Conservation (phyloP, 2,329 filamentous ascomycete species). For the Alternaria novae-zelandiae region DNA sequence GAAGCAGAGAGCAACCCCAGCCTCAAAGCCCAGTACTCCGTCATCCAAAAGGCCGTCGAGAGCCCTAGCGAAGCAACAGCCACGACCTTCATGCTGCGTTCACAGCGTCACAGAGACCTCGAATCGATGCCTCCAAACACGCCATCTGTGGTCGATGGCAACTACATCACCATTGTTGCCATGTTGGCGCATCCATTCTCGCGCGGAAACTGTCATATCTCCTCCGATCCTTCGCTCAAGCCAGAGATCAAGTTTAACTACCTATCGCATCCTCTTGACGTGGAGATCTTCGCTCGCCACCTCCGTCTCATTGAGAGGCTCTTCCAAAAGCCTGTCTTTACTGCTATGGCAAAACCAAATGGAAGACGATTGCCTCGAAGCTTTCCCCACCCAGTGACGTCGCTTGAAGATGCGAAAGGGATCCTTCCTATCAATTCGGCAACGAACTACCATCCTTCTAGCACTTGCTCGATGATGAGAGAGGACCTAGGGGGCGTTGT, state of each 20-base stretch:
- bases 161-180: conserved; percentile 23
- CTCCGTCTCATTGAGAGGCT: conserved; percentile 43
- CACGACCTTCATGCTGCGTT: conserved; percentile 21
- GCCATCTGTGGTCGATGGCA: conserved; percentile 18
- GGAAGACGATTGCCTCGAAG: conserved; percentile 22
- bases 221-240: conserved; percentile 36
- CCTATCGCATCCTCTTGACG: conserved; percentile 53
- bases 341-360: conserved; percentile 13
- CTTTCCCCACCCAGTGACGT: conserved; percentile 13
- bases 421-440: conserved; percentile 22
- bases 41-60: conserved; percentile 20
- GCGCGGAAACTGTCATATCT: conserved; percentile 50
- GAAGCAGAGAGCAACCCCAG: conserved; percentile 4
- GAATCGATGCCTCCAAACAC: conserved; percentile 16
- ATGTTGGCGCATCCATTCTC: conserved; percentile 49
- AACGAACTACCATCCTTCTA: conserved; percentile 35
- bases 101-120: conserved; percentile 18
- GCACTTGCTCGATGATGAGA: conserved; percentile 45
- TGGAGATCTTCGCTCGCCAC: conserved; percentile 49
- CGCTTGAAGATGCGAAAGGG: conserved; percentile 22
- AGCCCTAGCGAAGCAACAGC: conserved; percentile 25
- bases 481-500: conserved; percentile 41
- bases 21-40: conserved; percentile 14
- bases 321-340: conserved; percentile 17
- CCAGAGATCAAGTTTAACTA: conserved; percentile 53